Base-by-base conservation (phyloP, 352 stramenopile genomes). In the Phytophthora pinifolia region DNA sequence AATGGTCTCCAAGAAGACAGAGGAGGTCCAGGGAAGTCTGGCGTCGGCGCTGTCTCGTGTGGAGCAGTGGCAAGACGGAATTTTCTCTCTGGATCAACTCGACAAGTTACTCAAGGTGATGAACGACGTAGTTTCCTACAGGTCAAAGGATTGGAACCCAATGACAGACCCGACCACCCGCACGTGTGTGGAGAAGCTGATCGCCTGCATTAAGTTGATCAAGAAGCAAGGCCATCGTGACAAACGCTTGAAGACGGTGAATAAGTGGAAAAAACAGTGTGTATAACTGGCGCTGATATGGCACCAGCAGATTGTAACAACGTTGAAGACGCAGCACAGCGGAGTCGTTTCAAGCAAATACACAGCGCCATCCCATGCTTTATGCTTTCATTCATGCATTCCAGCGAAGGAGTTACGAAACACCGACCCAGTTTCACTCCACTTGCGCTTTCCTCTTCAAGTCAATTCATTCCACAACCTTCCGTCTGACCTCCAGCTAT, bases 71-170 rank as follows among this genome's bases (percentile, higher is more conserved):
- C 56, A 66, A 27, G 54, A 64, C 32, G 66, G 66, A 0, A 61
- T 64, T 53, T 75, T 75, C 27, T 59, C 62, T 20, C 14, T 72
- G 5, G 44, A 63, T 42, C 66, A 75, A 49, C 6, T 75, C 0
- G 58, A 72, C 42, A 63, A 67, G 27, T 20, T 46, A 35, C 38
- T 70, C 0, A 56, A 67, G 27, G 20, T 1, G 8, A 9, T 70
- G 20, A 48, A 36, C 15, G 30, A 35, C 0, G 34, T 74, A 1
- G 25, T 64, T 10, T 45, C 41, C 3, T 70, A 58, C 42, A n/a
- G 32, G 6, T 57, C 43, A 13, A 63, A 43, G 36, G 39, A 60
- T 6, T 70, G 53, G 54, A 47, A 63, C 32, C 36, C 50, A 2
- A 29, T 45, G 22, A 8, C 36, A n/a, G 58, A 70, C 13, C 13